Evolutionary conservation across 2,329 filamentous ascomycete genomes (phyloP), one percentile per base, ranked within the genome.

Genomic region (Colletotrichum sp.): DNA sequence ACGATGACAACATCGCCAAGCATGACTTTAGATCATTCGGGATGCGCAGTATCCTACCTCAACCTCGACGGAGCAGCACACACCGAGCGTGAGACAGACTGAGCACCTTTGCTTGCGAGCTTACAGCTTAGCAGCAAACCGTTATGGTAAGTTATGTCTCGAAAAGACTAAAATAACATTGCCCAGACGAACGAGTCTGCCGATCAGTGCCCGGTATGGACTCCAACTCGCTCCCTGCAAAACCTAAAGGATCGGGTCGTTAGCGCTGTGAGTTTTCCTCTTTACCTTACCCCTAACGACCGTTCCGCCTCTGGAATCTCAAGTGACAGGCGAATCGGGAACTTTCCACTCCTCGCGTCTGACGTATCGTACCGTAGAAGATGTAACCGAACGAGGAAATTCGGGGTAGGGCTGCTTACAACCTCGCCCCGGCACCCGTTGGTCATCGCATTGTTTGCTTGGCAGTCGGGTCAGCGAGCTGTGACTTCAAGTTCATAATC

Each of bases 1-100:
- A 64, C 28, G 34, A 76, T 66, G 66, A 60, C 65, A 74, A 67
- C 55, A 77, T 69, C 62, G 58, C 58, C 55, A 52, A 52, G 43
- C 43, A 52, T 52, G 43, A 22, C 43, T 8, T 22, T 52, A 52
- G 43, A 52, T 22, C n/a, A 52, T 52, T 52, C 43, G 43, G 43
- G 43, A 52, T 22, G 43, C 43, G 43, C 22, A 52, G 43, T 52
- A 52, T 22, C 43, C 43, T 52, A 22, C 34, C n/a, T n/a, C 43
- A 9, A 34, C 27, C 9, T 52, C 6, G n/a, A 25, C 43, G n/a
- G 9, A 60, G 15, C 8, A 60, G 30, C 9, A 30, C n/a, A 27
- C 27, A 60, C 56, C 56, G 15, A 32, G 56, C 56, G 58, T 32
- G 25, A 62, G 28, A 62, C 30, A 34, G 30, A 36, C 6, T 22